A percentile compares a stretch with the other conserved stretches of the same genome.
Conservation (phyloP, 2,329 filamentous ascomycete species). For the Raffaelea arxii region DNA sequence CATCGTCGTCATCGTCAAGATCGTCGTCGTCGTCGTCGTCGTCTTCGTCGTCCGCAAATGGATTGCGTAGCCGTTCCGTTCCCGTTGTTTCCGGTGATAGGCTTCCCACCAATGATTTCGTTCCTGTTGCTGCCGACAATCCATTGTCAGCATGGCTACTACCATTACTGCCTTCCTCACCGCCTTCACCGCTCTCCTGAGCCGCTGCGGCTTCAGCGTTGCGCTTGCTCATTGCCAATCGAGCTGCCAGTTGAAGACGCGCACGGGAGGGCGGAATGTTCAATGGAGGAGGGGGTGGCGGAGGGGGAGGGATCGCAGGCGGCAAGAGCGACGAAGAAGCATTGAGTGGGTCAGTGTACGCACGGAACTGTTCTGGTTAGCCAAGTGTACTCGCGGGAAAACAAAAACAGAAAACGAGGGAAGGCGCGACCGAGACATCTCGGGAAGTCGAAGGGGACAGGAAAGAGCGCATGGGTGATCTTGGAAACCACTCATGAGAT, state of each 20-base stretch:
- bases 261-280: slow-evolving; percentile 82
- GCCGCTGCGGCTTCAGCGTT: slow-evolving; percentile 34
- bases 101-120: slow-evolving; percentile 5
- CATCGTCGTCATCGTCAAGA: slow-evolving; percentile 20
- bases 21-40: slow-evolving; percentile 44
- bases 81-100: slow-evolving; percentile 8
- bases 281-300: slow-evolving; percentile 59
- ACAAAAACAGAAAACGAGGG: too few species aligned
- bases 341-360: slow-evolving; percentile 47
- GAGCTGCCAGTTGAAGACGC: slow-evolving; percentile 79
- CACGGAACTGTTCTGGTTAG: slow-evolving; percentile 38
- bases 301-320: slow-evolving; percentile 49
- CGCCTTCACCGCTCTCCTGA: slow-evolving; percentile 30
- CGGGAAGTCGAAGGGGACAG: too few species aligned
- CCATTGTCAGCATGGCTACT: neutral
- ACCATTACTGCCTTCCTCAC: slow-evolving; percentile 8
- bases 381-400: neutral
- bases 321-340: slow-evolving; percentile 40
- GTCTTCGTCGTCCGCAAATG: slow-evolving; percentile 48
- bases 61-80: slow-evolving; percentile 31
- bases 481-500: too few species aligned
- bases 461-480: too few species aligned
- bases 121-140: neutral
- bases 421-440: too few species aligned
- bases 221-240: slow-evolving; percentile 67